A percentile compares a stretch with the other conserved stretches of the same genome.
Evolutionary conservation across 805 yeast species (phyloP).

Genomic region (Yarrowia sp.): DNA sequence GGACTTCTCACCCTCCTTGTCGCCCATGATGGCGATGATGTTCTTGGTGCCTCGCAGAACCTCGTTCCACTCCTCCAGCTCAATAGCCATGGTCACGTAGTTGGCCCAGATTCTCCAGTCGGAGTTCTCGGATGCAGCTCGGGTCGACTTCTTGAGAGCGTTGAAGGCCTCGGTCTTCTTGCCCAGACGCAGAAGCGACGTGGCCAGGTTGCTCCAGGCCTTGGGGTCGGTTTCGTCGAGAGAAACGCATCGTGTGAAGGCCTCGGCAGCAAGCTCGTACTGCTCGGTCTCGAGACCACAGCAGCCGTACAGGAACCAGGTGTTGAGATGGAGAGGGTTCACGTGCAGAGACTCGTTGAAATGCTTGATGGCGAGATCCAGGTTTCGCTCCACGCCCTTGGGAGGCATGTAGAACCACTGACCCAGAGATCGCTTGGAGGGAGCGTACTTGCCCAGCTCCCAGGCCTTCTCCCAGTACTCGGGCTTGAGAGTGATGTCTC

Average conservation of each 20-base stretch:
- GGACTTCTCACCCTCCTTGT: conserved; percentile 57
- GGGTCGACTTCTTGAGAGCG: conserved; percentile 77
- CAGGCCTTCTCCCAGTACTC: conserved; percentile 79
- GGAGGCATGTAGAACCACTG: conserved; percentile 70
- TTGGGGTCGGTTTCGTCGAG: conserved; percentile 75
- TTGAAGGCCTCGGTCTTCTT: conserved; percentile 76
- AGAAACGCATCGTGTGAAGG: conserved; percentile 86
- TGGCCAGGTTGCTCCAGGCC: conserved; percentile 90
- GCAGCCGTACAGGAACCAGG: conserved; percentile 93
- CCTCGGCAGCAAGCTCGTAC: conserved; percentile 80
- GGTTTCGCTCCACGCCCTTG: conserved; percentile 46
- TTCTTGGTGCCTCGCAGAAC: conserved; percentile 72
- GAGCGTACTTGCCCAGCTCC: conserved; percentile 76
- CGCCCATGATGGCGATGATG: conserved; percentile 56
- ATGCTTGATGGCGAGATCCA: conserved; percentile 57
- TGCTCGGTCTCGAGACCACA: conserved; percentile 72
- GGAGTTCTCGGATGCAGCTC: conserved; percentile 60
- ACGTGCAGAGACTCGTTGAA: conserved; percentile 70
- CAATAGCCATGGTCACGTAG: conserved; percentile 75
- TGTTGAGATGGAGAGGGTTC: conserved; percentile 70
- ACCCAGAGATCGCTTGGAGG: conserved; percentile 82
- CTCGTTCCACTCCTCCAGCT: conserved; percentile 83
- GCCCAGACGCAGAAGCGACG: conserved; percentile 63
- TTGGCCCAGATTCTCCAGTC: conserved; percentile 94
- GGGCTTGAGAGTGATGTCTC: conserved; percentile 81